Evolutionary conservation across 2,329 filamentous ascomycete genomes (phyloP), one percentile per base, ranked within the genome.

Genomic region (Tolypocladium album): DNA sequence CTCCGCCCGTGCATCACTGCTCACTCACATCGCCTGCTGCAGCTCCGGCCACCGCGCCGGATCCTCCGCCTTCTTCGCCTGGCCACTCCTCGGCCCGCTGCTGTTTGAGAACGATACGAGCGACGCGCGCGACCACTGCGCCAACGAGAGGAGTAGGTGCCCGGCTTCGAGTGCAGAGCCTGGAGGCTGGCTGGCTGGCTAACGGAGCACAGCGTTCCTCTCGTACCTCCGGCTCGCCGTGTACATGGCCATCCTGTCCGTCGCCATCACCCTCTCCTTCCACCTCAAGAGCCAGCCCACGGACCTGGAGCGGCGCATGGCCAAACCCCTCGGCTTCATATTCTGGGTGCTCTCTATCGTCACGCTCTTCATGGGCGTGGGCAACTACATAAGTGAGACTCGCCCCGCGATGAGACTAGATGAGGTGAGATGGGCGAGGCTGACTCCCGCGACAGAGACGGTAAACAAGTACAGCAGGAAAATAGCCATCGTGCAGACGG

Each of bases 241-340:
- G 67, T 96, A 96, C 76, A 92, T 97, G 83, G 86, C 91, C 64
- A 80, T 99, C 58, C 91, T 97, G 11, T 85, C 90, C 36, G 84
- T 96, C 39, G 93, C 94, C 57, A 96, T 99, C 65, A 86, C 96
- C 12, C 81, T 97, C 57, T 96, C 90, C 17, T 99, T 99, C 72
- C 93, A 99, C 70, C 81, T 99, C 57, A 92, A 92, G 69, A 79
- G 79, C 22, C 75, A 86, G 67, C 90, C 94, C 0, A 83, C 85
- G 0, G 69, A 77, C 0, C 72, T 90, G 17, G 94, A 99, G 76
- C 78, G 84, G 61, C 83, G 82, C 52, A 86, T 97, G 74, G 88
- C 94, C 0, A 80, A 88, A 62, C 94, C 94, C 0, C 82, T 99
- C 2, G 94, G 94, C 0, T 80, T 91, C 55, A 76, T 96, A 31